phyloP scores from a whole-genome alignment of 75 land plant species.

The Sequoia sempervirens region DNA sequence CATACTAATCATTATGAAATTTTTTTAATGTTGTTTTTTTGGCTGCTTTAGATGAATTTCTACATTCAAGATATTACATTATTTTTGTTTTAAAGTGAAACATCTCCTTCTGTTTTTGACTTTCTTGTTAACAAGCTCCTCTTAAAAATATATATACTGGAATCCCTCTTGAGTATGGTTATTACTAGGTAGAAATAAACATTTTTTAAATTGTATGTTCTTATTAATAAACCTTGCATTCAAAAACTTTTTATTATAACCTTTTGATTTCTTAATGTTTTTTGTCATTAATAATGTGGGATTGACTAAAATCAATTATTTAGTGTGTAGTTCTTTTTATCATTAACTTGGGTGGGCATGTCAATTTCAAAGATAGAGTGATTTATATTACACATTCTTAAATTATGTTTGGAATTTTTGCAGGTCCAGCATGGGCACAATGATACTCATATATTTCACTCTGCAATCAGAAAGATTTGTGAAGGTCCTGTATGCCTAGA shows the following conservation, averaged over 20 bases:
- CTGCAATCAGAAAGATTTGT: background rate
- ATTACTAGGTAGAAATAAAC: too few relatives aligned
- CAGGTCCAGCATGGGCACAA: conserved; percentile 9
- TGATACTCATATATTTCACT: conserved; percentile 9
- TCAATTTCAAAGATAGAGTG: background rate
- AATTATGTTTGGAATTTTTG: background rate
- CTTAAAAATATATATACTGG: too few relatives aligned
- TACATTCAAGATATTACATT: too few relatives aligned
- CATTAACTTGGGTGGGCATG: background rate
- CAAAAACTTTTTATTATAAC: too few relatives aligned
- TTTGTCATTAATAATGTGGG: background rate
- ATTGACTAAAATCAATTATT: background rate
- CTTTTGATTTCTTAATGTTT: too few relatives aligned
- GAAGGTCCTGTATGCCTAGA: background rate
- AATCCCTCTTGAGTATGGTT: too few relatives aligned
- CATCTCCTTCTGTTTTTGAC: too few relatives aligned
- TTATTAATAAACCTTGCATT: background rate
- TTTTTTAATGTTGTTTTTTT: background rate
- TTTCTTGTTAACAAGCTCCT: background rate
- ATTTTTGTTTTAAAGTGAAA: background rate
- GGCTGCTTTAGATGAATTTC: background rate
- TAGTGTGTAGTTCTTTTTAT: background rate
- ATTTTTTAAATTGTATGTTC: too few relatives aligned
- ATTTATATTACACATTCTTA: background rate
- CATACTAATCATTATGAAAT: background rate